Evolutionary conservation across 208 protist genomes (phyloP).

Genomic region (Lotmaria passim): DNA sequence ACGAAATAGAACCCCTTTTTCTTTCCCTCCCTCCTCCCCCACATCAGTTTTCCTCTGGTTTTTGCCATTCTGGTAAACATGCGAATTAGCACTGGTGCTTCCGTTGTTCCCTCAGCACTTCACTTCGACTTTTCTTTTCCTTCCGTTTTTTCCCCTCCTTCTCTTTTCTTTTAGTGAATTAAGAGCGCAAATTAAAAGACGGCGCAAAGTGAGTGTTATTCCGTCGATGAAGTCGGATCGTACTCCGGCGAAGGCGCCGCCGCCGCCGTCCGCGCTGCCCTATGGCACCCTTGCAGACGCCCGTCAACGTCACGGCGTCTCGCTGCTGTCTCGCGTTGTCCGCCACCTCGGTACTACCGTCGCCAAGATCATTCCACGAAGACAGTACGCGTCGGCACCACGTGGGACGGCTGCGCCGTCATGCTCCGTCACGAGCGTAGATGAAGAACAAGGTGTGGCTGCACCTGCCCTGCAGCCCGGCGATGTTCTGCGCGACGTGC

Average conservation of each 20-base stretch:
- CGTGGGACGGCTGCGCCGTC: not conserved
- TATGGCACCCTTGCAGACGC: constrained; percentile 10
- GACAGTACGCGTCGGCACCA: constrained; percentile 21
- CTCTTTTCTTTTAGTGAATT: no score
- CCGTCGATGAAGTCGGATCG: constrained; percentile 7
- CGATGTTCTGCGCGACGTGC: constrained; percentile 68
- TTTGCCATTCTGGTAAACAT: no score
- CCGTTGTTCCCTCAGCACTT: no score
- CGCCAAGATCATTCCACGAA: constrained; percentile 9
- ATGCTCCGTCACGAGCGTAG: not conserved
- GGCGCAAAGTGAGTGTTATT: no score
- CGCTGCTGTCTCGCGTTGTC: constrained; percentile 14
- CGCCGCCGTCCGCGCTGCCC: not conserved
- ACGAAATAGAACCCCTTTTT: no score
- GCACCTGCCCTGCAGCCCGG: constrained; percentile 36
- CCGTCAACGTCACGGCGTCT: not conserved
- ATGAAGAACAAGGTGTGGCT: not conserved
- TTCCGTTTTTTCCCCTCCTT: not conserved
- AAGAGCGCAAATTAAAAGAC: no score
- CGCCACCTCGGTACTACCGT: constrained; percentile 14
- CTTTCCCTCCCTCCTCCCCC: no score
- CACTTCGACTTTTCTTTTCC: not conserved
- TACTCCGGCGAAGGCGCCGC: constrained; percentile 3
- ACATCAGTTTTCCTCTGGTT: no score
- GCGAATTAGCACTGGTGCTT: no score